These are phyloP conservation scores for Castanea mollissima DNA, from an alignment of 306 rosid species.

Conservation along the genomic window DNA sequence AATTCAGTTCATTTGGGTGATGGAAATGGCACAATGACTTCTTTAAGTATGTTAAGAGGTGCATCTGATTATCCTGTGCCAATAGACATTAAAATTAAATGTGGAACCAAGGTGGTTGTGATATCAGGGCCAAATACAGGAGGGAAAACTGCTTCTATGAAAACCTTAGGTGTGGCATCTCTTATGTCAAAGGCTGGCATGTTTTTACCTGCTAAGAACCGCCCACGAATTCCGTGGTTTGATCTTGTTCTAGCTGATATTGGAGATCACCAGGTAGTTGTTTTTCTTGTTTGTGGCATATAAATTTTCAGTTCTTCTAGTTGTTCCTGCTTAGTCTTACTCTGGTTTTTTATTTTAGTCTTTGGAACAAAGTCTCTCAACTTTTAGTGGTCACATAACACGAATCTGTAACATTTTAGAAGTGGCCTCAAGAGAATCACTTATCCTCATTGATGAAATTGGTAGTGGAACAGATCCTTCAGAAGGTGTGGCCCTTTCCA, in stretches of 20 bases:
- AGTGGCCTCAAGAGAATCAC: conserved; percentile 71
- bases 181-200: conserved; percentile 98
- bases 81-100: conserved; percentile 72
- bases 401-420: conserved; percentile 67
- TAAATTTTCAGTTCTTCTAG: conserved; percentile 27
- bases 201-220: conserved; percentile 79
- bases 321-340: conserved; percentile 50
- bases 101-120: conserved; percentile 80
- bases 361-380: conserved; percentile 94
- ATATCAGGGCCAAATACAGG: conserved; percentile 98
- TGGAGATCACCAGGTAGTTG: conserved; percentile 93
- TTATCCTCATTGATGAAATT: conserved; percentile 92
- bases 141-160: conserved; percentile 97
- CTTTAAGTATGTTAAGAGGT: conserved; percentile 30
- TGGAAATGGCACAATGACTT: conserved; percentile 25
- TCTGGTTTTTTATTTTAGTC: conserved; percentile 61
- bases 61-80: conserved; percentile 72
- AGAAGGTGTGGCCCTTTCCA: conserved; percentile 96
- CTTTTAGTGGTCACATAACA: conserved; percentile 92
- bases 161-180: conserved; percentile 81
- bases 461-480: conserved; percentile 98
- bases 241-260: conserved; percentile 87
- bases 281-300: conserved; percentile 31
- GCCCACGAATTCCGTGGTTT: conserved; percentile 92
- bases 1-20: conserved; percentile 33